Evolutionary conservation across 345 rosid species (phyloP).

Genomic region (Eutrema yunnanense): DNA sequence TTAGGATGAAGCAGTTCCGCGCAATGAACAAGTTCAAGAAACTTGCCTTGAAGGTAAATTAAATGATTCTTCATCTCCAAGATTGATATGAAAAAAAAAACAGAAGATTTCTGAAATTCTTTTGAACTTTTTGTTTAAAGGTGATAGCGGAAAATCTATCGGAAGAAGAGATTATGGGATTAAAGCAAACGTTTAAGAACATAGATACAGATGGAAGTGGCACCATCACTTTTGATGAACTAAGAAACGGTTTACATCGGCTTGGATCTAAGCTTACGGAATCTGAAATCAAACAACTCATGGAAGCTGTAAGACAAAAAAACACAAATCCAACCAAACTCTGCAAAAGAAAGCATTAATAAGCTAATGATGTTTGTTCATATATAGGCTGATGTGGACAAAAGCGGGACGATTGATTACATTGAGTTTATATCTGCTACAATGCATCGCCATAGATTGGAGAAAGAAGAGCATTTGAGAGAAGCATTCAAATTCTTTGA

Average conservation of each 20-base stretch:
- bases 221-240: constrained; percentile 77
- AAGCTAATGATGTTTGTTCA: background rate
- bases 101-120: background rate
- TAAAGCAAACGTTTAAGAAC: constrained; percentile 75
- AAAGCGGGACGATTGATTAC: constrained; percentile 79
- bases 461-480: constrained; percentile 67
- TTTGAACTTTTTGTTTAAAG: constrained; percentile 23
- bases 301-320: constrained; percentile 80
- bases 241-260: constrained; percentile 55
- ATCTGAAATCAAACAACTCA: constrained; percentile 69
- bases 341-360: background rate
- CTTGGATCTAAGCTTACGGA: constrained; percentile 81
- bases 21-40: constrained; percentile 90
- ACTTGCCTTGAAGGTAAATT: constrained; percentile 74
- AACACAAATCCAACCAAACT: background rate
- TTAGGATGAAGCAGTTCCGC: constrained; percentile 83
- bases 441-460: constrained; percentile 77
- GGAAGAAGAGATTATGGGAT: constrained; percentile 81
- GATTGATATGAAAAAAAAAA: background rate
- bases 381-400: constrained; percentile 83
- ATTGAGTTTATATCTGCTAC: constrained; percentile 81
- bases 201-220: constrained; percentile 88
- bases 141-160: constrained; percentile 79
- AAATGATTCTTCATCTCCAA: background rate
- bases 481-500: constrained; percentile 80